Evolutionary conservation across 2,329 filamentous ascomycete species (phyloP).

Genomic region (Claviceps maximensis): DNA sequence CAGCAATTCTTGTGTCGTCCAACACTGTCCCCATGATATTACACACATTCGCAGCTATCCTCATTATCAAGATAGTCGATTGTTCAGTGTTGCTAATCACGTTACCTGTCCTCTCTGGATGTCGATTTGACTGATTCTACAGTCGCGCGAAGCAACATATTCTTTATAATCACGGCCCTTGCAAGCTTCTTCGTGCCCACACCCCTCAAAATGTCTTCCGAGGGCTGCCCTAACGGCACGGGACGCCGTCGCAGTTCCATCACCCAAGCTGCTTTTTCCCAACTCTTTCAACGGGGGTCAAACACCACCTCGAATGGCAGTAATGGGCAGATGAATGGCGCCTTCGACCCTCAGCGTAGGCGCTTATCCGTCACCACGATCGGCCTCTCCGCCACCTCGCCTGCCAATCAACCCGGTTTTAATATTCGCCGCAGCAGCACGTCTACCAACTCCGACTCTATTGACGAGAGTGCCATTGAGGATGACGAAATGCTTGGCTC

Average conservation of each 20-base stretch:
- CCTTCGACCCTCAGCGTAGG: conserved; percentile 47
- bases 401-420: conserved; percentile 39
- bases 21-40: not conserved
- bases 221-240: conserved; percentile 20
- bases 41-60: not conserved
- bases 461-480: conserved; percentile 62
- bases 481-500: conserved; percentile 46
- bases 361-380: conserved; percentile 63
- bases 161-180: not conserved
- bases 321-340: conserved; percentile 23
- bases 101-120: not conserved
- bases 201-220: conserved; percentile 19
- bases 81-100: not conserved
- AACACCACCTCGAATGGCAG: conserved; percentile 30
- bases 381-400: conserved; percentile 58
- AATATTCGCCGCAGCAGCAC: conserved; percentile 51
- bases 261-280: conserved; percentile 42
- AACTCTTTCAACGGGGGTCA: conserved; percentile 45
- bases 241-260: conserved; percentile 43
- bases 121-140: not conserved
- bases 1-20: not conserved
- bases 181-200: not conserved
- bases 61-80: not conserved
- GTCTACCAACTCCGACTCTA: conserved; percentile 52
- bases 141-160: conserved; percentile 4